phyloP scores from a whole-genome alignment of 179 eudicot species.

The Beta lomatogona region DNA sequence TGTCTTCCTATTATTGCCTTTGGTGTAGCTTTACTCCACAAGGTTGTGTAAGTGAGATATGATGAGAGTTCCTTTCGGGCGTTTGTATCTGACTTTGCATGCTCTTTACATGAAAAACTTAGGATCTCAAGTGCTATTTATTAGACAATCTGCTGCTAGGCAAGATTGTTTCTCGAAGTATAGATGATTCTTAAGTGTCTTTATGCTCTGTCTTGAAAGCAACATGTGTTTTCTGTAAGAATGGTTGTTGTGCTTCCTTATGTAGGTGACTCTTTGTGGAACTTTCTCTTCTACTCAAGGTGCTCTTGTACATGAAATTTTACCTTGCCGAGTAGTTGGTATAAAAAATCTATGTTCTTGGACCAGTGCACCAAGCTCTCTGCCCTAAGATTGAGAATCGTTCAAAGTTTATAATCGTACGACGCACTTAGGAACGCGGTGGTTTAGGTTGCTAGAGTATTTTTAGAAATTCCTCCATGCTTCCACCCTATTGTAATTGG shows the following conservation, averaged over 20 bases:
- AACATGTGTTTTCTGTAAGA: not conserved
- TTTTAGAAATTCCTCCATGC: not conserved
- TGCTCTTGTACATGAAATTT: not conserved
- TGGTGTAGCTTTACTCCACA: not conserved
- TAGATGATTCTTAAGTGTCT: not conserved
- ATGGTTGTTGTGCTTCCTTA: constrained; percentile 4
- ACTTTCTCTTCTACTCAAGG: not conserved
- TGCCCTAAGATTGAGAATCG: not conserved
- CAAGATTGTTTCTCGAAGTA: constrained; percentile 8
- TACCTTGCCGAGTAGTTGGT: not conserved
- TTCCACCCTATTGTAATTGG: not conserved
- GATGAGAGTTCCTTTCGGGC: not conserved
- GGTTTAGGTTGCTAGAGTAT: not conserved
- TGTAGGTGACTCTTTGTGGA: not conserved
- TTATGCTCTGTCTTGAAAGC: not conserved
- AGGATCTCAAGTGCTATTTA: not conserved
- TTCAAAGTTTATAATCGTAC: constrained; percentile 1
- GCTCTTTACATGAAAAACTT: not conserved
- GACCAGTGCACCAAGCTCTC: constrained; percentile 10
- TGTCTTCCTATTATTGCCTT: not conserved
- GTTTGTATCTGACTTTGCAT: not conserved
- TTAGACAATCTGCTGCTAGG: not conserved
- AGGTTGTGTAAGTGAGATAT: not conserved
- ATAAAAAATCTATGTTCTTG: not conserved
- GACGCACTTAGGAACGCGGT: not conserved